A percentile compares a stretch with the other conserved stretches of the same genome.
These are phyloP conservation scores for Juncus inflexus DNA, from an alignment of 176 grass and related monocot genomes.

Conservation along the genomic window DNA sequence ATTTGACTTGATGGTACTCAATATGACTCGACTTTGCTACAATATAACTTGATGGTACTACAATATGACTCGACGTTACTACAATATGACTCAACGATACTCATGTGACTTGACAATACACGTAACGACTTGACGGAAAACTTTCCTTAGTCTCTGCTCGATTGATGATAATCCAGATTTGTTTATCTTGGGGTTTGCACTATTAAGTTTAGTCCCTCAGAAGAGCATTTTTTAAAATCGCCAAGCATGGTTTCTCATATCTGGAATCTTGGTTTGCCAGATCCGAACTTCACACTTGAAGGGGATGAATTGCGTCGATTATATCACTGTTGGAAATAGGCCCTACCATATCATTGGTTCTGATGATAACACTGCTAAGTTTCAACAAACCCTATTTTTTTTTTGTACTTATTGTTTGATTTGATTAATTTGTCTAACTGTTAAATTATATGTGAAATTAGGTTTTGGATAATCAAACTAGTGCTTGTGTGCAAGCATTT, in stretches of 20 bases:
- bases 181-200: no score
- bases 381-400: slow-evolving; percentile 3
- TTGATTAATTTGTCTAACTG: slow-evolving; percentile 8
- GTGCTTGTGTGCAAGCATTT: slow-evolving; percentile 72
- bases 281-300: slow-evolving; percentile 68
- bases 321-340: slow-evolving; percentile 80
- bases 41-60: no score
- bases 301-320: slow-evolving; percentile 77
- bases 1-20: no score
- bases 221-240: no score
- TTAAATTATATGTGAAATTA: slow-evolving; percentile 33
- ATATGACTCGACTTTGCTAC: no score
- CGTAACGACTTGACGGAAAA: no score
- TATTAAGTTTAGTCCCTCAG: no score
- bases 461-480: slow-evolving; percentile 80
- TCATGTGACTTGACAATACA: no score
- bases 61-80: no score
- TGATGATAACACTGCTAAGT: slow-evolving; percentile 72
- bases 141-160: no score
- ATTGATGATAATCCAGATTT: no score
- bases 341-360: slow-evolving; percentile 95
- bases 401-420: background rate
- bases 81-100: no score
- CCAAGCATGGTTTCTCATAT: slow-evolving; percentile 42
- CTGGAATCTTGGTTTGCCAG: slow-evolving; percentile 73